Evolutionary conservation across 1,284 basidiomycete genomes (phyloP).

Genomic region (Pyrrhoderma noxium): DNA sequence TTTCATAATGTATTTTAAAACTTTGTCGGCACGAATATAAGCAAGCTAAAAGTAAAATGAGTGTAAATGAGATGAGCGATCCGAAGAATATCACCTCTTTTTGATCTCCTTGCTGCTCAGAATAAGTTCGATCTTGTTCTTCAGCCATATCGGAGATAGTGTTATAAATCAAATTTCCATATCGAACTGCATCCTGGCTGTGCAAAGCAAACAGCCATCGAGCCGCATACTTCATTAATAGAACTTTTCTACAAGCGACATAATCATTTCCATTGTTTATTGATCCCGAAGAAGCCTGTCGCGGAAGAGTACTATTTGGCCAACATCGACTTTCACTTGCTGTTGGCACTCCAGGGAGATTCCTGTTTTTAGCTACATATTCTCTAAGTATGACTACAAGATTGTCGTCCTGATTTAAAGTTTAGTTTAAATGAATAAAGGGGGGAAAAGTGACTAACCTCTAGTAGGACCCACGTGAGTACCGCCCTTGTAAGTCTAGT

Average conservation of each 20-base stretch:
- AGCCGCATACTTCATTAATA: slow-evolving; percentile 45
- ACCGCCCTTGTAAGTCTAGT: slow-evolving; percentile 27
- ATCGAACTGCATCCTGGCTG: slow-evolving; percentile 44
- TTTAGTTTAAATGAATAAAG: background rate
- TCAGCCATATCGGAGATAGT: slow-evolving; percentile 42
- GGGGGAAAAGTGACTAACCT: slow-evolving; percentile 8
- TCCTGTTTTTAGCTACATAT: slow-evolving; percentile 45
- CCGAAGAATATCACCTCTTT: slow-evolving; percentile 23
- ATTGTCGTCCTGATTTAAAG: slow-evolving; percentile 44
- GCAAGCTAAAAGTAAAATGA: slow-evolving; percentile 2
- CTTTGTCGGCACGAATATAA: slow-evolving; percentile 27
- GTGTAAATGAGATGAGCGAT: slow-evolving; percentile 25
- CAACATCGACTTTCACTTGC: slow-evolving; percentile 37
- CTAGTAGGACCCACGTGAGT: slow-evolving; percentile 23
- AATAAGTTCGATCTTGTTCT: slow-evolving; percentile 19
- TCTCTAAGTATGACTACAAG: slow-evolving; percentile 57
- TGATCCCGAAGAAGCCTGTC: slow-evolving; percentile 35
- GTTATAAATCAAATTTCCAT: slow-evolving; percentile 43
- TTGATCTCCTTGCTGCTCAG: background rate
- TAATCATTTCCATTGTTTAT: slow-evolving; percentile 61
- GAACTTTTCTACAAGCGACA: slow-evolving; percentile 42
- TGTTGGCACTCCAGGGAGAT: slow-evolving; percentile 58
- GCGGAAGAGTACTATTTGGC: slow-evolving; percentile 37
- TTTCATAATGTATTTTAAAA: slow-evolving; percentile 47
- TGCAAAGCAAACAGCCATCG: slow-evolving; percentile 63